Evolutionary conservation across 2,329 filamentous ascomycete species (phyloP), one percentile per base, ranked within the genome.

Genomic region (Clarireedia paspali): DNA sequence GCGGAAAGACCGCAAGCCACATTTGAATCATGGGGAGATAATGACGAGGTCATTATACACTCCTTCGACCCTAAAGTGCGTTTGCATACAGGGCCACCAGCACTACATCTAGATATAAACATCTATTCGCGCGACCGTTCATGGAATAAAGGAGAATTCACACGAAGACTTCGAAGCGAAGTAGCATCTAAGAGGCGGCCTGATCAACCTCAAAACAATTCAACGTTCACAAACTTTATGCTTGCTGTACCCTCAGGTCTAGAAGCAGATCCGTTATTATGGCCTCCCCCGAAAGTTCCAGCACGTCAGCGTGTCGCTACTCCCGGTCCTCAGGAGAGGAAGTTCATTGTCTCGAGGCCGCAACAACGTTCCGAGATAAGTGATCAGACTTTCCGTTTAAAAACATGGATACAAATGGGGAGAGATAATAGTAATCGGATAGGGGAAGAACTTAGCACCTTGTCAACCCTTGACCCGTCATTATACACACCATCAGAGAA

Each of bases 401-500:
- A 86, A 42, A 82, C 84, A 59, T 94, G 88, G 88, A 81, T 90
- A 68, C 82, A 90, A 58, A 85, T 88, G 71, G 70, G 70, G 66
- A 47, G 66, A 63, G n/a, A 64, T 3, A 69, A 80, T 55, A 79
- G 75, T 3, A 69, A 80, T 55, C 79, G 75, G 60, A 71, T 81
- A 34, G 79, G 76, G 27, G 79, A 83, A 62, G 75, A 79, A 55
- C 64, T 83, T 42, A 71, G 83, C 64, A 89, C 87, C 0, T 86
- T 80, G 60, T 75, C 82, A 6, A 95, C 91, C 0, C 74, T 97
- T 1, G 83, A 90, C 45, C 81, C 84, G 3, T 74, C 73, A 2
- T 71, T 87, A n/a, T 96, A 95, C 68, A 94, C 84, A 0, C 90
- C 92, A 0, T 95, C 91, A 0, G 69, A 74, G 9, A 77, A 84